Evolutionary conservation across 805 yeast species (phyloP).

Genomic region (Wickerhamiella occidentalis): DNA sequence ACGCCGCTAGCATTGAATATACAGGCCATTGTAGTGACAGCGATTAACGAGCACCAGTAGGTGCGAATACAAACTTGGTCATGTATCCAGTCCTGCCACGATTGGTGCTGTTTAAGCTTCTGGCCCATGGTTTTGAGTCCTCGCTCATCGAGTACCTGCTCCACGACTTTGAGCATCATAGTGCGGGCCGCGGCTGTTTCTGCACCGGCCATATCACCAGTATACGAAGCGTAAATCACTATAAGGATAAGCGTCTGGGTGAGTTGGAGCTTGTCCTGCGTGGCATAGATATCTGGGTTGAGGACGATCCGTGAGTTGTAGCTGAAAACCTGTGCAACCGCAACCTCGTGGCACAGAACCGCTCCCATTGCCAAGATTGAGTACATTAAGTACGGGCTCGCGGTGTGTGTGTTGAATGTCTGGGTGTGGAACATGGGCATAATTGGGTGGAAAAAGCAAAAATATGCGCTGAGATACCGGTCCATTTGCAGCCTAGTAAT

Average conservation of each 20-base stretch:
- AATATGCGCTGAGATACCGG: conserved; percentile 26
- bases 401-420: conserved; percentile 24
- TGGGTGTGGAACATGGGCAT: conserved; percentile 28
- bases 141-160: conserved; percentile 12
- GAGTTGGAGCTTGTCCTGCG: background rate
- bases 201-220: conserved; percentile 17
- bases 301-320: conserved; percentile 22
- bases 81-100: conserved; percentile 24
- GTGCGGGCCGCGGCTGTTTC: conserved; percentile 23
- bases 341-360: conserved; percentile 21
- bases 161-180: conserved; percentile 16
- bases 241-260: conserved; percentile 11
- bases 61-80: conserved; percentile 25
- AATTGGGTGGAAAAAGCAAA: conserved; percentile 26
- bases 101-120: background rate
- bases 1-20: conserved; percentile 24
- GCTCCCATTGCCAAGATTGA: conserved; percentile 29
- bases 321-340: conserved; percentile 17
- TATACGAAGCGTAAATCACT: conserved; percentile 13
- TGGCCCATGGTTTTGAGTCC: conserved; percentile 4
- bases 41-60: conserved; percentile 24
- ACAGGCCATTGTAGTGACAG: conserved; percentile 24
- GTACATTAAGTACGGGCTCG: conserved; percentile 26
- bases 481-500: conserved; percentile 23
- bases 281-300: conserved; percentile 13